phyloP scores from a whole-genome alignment of 352 stramenopile species.

The Pythium plurisporium region DNA sequence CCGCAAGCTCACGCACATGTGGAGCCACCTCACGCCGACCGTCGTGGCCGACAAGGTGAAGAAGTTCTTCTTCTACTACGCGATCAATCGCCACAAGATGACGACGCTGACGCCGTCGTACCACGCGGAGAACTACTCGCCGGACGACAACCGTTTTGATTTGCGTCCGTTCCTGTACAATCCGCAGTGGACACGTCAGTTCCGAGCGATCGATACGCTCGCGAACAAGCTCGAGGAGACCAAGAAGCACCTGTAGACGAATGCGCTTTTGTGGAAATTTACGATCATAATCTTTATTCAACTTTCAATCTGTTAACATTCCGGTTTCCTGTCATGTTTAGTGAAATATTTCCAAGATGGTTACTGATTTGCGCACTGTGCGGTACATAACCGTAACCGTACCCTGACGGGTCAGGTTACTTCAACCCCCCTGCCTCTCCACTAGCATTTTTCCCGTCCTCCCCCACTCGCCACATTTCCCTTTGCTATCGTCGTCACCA shows the following conservation, averaged over 20 bases:
- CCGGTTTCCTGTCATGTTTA: neutral
- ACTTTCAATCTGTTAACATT: neutral
- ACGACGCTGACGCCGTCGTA: conserved; percentile 98
- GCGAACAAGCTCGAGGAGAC: conserved; percentile 65
- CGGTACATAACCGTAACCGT: neutral
- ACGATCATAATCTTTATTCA: neutral
- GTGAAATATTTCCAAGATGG: neutral
- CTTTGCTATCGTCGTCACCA: no score
- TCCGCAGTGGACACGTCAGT: conserved; percentile 93
- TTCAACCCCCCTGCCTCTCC: neutral
- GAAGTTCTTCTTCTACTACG: conserved; percentile 98
- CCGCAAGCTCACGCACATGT: conserved; percentile 80
- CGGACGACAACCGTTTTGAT: conserved; percentile 99
- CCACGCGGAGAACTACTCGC: conserved; percentile 98
- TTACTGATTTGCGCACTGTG: no score
- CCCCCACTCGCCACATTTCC: conserved; percentile 8
- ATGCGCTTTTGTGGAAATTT: neutral
- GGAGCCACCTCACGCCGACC: conserved; percentile 79
- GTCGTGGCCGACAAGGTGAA: conserved; percentile 89
- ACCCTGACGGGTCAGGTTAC: no score
- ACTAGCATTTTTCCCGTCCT: neutral
- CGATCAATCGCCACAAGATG: conserved; percentile 99
- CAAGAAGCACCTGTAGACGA: conserved; percentile 43
- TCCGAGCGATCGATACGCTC: conserved; percentile 92
- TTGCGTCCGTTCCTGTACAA: conserved; percentile 98